Evolutionary conservation across 192 early-diverging fungal genomes (phyloP).

Genomic region (Gigaspora rosea): DNA sequence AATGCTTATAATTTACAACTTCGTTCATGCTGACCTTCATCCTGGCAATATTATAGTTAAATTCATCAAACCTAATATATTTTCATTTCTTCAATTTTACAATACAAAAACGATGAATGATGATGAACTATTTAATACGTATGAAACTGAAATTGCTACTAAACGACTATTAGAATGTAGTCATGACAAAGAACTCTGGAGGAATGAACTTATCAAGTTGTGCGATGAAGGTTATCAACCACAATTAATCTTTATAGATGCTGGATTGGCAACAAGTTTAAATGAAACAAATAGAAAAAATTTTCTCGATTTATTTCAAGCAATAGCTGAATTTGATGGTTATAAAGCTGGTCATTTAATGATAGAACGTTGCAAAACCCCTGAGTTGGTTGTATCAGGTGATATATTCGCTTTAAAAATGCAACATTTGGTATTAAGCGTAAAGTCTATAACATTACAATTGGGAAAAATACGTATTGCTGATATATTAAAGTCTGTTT

Average conservation of each 20-base stretch:
- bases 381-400: conserved; percentile 67
- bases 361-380: conserved; percentile 80
- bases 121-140: conserved; percentile 7
- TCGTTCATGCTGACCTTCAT: conserved; percentile 92
- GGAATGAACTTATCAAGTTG: conserved; percentile 51
- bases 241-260: conserved; percentile 84
- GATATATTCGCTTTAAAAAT: conserved; percentile 85
- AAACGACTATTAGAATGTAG: conserved; percentile 38
- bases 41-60: conserved; percentile 92
- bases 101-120: conserved; percentile 31
- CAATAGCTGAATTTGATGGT: conserved; percentile 88
- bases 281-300: conserved; percentile 75
- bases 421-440: conserved; percentile 69
- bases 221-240: conserved; percentile 73
- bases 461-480: conserved; percentile 80
- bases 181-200: conserved; percentile 48
- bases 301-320: conserved; percentile 89
- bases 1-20: conserved; percentile 95
- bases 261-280: conserved; percentile 84
- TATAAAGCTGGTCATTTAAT: conserved; percentile 78
- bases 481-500: conserved; percentile 78
- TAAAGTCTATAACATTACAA: conserved; percentile 71
- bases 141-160: conserved; percentile 46
- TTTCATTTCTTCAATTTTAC: conserved; percentile 49
- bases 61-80: conserved; percentile 66